A percentile compares a stretch with the other conserved stretches of the same genome.
Conservation (phyloP, 2,329 filamentous ascomycete species). For the Trichophyton equinum region DNA sequence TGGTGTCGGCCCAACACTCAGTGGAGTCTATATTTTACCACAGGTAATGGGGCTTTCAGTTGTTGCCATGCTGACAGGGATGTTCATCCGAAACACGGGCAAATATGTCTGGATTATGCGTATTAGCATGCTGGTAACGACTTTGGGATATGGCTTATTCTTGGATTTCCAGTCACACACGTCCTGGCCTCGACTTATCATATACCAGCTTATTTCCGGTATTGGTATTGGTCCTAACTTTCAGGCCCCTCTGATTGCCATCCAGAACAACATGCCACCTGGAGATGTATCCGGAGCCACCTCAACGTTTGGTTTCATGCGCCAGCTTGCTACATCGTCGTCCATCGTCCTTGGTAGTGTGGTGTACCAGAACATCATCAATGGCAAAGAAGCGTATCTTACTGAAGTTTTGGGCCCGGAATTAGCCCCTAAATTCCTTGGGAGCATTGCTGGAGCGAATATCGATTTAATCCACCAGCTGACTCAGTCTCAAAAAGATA, state of each 20-base stretch:
- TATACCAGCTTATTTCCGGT: conserved; percentile 49
- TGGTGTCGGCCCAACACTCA: conserved; percentile 54
- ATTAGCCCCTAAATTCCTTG: conserved; percentile 9
- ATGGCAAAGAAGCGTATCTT: conserved; percentile 9
- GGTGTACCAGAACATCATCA: conserved; percentile 32
- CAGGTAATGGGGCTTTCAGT: conserved; percentile 56
- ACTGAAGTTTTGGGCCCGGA: conserved; percentile 12
- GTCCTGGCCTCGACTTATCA: conserved; percentile 38
- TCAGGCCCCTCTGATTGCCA: conserved; percentile 49
- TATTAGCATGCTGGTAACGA: conserved; percentile 45
- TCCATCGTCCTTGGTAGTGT: conserved; percentile 48
- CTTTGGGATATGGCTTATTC: conserved; percentile 54
- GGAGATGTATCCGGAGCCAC: conserved; percentile 52
- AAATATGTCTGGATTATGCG: conserved; percentile 52
- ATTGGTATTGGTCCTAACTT: conserved; percentile 51
- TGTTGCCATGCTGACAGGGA: conserved; percentile 47
- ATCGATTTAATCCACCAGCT: conserved; percentile 24
- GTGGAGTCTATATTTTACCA: conserved; percentile 62
- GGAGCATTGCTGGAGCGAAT: conserved; percentile 18
- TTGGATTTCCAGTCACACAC: conserved; percentile 44
- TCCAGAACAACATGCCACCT: conserved; percentile 50
- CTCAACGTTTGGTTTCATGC: conserved; percentile 48
- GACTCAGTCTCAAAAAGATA: conserved; percentile 19
- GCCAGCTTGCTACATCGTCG: conserved; percentile 46
- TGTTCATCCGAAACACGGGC: conserved; percentile 62